A percentile compares a stretch with the other conserved stretches of the same genome.
phyloP scores from a whole-genome alignment of 2,329 filamentous ascomycete species.

The Epichloe sibirici region DNA sequence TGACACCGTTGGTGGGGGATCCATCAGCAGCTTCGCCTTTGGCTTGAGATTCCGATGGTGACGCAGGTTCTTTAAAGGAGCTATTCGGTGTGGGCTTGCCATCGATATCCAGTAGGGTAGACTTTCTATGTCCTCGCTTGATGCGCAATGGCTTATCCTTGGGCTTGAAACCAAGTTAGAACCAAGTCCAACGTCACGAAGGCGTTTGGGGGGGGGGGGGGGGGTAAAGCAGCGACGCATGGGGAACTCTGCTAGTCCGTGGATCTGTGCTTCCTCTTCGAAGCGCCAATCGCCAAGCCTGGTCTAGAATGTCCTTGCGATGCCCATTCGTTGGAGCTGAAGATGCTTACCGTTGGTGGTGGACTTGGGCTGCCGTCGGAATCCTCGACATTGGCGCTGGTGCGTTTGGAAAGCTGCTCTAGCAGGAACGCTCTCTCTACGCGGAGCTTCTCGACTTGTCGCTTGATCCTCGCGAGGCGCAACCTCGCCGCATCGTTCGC shows the following conservation, averaged over 20 bases:
- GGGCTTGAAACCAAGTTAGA: conserved; percentile 39
- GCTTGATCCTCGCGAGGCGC: conserved; percentile 66
- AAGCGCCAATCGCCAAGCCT: too few species aligned
- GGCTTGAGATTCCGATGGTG: conserved; percentile 26
- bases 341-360: conserved; percentile 55
- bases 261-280: too few species aligned
- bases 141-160: conserved; percentile 67
- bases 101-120: conserved; percentile 35
- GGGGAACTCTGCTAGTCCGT: too few species aligned
- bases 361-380: conserved; percentile 69
- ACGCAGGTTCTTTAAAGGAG: conserved; percentile 34
- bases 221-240: too few species aligned
- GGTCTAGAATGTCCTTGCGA: too few species aligned
- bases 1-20: conserved; percentile 26
- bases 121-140: conserved; percentile 59
- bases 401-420: conserved; percentile 61
- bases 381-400: conserved; percentile 62
- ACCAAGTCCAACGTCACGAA: neutral
- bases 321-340: neutral
- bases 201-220: too few species aligned
- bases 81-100: conserved; percentile 26
- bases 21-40: conserved; percentile 12
- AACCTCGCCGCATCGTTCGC: conserved; percentile 76
- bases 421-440: conserved; percentile 69
- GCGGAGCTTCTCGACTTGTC: conserved; percentile 83